Base-by-base conservation (phyloP, 768 basidiomycete species). In the Pisolithus albus region DNA sequence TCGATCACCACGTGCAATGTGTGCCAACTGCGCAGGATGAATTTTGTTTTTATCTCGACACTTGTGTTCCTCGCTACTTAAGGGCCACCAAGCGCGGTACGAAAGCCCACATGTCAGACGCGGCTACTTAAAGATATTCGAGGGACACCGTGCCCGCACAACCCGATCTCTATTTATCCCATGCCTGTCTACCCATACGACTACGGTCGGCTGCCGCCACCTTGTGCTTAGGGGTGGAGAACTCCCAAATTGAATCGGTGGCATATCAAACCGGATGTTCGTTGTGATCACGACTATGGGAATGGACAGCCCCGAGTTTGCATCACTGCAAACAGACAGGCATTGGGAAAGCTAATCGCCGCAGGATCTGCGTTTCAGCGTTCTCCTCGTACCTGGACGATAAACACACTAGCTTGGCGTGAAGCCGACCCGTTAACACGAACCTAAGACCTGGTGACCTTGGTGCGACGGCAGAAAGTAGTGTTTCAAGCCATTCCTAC, bases 301-400 rank as follows among this genome's bases (percentile, higher is more conserved):
- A 15, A 23, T 18, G 30, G 18, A 47, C 19, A 18, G 46, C 32
- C 30, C 19, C 3, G 32, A 47, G 19, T 36, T 4, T 23, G 32
- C 30, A 34, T 11, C 34, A 34, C 11, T 11, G 28, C 13, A 19
- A 15, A 19, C 32, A 47, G 7, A 19, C 46, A n/a, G 30, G n/a
- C 32, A 47, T 47, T 36, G 46, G 26, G 34, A 28, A 47, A 47
- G 46, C 46, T 32, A 47, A 47, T 47, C 46, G 45, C 45, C 32
- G 46, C 46, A 47, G 30, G 46, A 47, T 47, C 46, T 47, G 19
- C 32, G 46, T 47, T 36, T 36, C 16, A 19, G 32, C 5, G 32
- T 34, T 45, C 28, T 30, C 15, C 19, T 24, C 9, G 28, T 16
- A 28, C 26, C 16, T 45, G 26, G 24, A 15, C 13, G 16, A 26